These are phyloP conservation scores for Aspergillus brasiliensis DNA, from an alignment of 2,329 filamentous ascomycete genomes.

Conservation along the genomic window DNA sequence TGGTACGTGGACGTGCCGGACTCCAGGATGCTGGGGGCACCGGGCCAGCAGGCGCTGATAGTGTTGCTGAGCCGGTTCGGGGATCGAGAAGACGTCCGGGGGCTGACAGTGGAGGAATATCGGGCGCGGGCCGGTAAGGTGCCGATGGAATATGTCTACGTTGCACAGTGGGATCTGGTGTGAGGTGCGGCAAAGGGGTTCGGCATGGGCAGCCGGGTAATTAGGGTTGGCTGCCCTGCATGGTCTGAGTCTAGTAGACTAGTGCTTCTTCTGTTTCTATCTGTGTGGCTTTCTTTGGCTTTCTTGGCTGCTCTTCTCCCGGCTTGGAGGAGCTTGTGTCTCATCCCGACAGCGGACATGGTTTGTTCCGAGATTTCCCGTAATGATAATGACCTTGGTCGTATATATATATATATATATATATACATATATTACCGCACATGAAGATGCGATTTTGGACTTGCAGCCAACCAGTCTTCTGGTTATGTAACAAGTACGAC, in stretches of 20 bases:
- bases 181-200: constrained; percentile 3
- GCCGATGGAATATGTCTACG: constrained; percentile 52
- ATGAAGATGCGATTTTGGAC: not conserved
- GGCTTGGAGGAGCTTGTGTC: not conserved
- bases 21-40: constrained; percentile 64
- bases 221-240: constrained; percentile 3
- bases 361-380: not conserved
- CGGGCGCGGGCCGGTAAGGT: constrained; percentile 50
- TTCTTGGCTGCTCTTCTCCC: not conserved
- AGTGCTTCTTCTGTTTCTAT: too few relatives aligned
- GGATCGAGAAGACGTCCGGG: constrained; percentile 54
- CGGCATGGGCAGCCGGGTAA: not conserved
- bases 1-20: constrained; percentile 77
- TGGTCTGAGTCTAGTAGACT: too few relatives aligned
- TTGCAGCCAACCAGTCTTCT: not conserved
- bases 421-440: not conserved
- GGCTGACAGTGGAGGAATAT: constrained; percentile 54
- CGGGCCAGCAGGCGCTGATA: constrained; percentile 69
- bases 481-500: not conserved
- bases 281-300: not conserved
- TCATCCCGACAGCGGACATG: not conserved
- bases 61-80: constrained; percentile 61
- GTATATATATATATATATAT: not conserved
- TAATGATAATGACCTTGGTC: constrained; percentile 5
- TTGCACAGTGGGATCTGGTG: constrained; percentile 60